Evolutionary conservation across 176 grass and related monocot species (phyloP), one percentile per base, ranked within the genome.

Genomic region (Cenchrus americanus): DNA sequence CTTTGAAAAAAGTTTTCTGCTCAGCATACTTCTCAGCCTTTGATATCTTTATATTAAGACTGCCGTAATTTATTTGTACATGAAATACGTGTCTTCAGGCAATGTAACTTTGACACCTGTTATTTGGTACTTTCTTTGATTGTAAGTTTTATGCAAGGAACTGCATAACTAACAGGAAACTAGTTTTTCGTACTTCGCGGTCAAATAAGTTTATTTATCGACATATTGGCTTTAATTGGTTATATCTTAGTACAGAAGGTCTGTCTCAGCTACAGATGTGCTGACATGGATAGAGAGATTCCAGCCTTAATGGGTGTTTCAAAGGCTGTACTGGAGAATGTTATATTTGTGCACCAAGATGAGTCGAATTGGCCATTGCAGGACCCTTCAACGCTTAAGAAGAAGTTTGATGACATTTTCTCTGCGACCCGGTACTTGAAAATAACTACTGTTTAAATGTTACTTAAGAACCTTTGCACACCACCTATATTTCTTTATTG

Each of bases 341-440:
- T 98, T 73, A 94, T 98, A 91, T 98, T 98, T 87, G 95, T 94
- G 52, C 95, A 98, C 72, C 95, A 98, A 86, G 95, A 98, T 6
- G 95, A 98, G 59, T 98, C 95, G 41, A 94, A 93, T 91, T 98
- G 95, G 95, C 95, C 95, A 0, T 65, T 98, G 66, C 95, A 98
- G 87, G 95, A 98, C 62, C 89, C 95, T 14, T 98, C 95, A 23
- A 98, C 95, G 34, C 92, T 98, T 63, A 98, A 98, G 54, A 98
- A 98, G 86, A 98, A 98, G 85, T 98, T 98, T 71, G 95, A 98
- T 23, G 95, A 98, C 67, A 98, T 98, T 61, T 98, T 98, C 88
- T 98, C 95, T 86, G 95, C 95, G 21, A 98, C 95, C 41, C 91
- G 95, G 95, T 98, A 90, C 47, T 60, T 80, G 26, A 68, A 42